These are phyloP conservation scores for Blastobotrys elegans DNA, from an alignment of 1,139 yeast species.

Conservation along the genomic window DNA sequence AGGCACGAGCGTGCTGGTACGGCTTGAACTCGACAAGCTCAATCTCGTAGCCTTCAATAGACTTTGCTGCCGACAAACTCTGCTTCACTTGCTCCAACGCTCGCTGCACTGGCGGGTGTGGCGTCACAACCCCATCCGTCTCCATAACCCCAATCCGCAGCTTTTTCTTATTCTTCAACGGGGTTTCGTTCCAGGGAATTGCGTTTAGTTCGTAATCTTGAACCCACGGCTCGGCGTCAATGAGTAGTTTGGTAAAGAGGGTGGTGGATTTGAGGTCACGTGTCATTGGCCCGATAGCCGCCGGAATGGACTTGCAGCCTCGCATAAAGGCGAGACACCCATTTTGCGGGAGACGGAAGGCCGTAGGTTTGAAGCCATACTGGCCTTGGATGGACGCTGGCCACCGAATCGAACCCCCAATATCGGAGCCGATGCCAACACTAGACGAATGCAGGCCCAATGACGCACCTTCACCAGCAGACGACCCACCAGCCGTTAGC, in stretches of 20 bases:
- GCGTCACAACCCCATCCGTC: conserved; percentile 26
- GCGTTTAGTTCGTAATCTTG: conserved; percentile 46
- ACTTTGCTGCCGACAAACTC: conserved; percentile 28
- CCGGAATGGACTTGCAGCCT: conserved; percentile 40
- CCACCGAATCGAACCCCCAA: conserved; percentile 57
- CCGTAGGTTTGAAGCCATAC: conserved; percentile 50
- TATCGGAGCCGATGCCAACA: conserved; percentile 58
- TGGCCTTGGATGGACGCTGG: conserved; percentile 54
- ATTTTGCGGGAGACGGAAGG: conserved; percentile 41
- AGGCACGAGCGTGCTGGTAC: conserved; percentile 35
- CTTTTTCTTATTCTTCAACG: conserved; percentile 11
- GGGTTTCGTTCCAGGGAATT: conserved; percentile 43
- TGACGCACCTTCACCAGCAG: conserved; percentile 63
- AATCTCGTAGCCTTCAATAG: conserved; percentile 27
- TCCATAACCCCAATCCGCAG: conserved; percentile 16
- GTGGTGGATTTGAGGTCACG: conserved; percentile 12
- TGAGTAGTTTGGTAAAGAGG: conserved; percentile 47
- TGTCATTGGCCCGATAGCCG: conserved; percentile 19
- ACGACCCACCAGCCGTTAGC: conserved; percentile 52
- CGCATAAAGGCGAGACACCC: conserved; percentile 45
- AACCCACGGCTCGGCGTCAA: conserved; percentile 55
- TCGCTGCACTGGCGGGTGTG: conserved; percentile 49
- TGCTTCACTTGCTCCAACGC: conserved; percentile 36
- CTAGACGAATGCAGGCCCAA: conserved; percentile 46
- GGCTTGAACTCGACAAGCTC: conserved; percentile 45